Evolutionary conservation across 83 land plant genomes (phyloP), one percentile per base, ranked within the genome.

Genomic region (Thuja plicata): DNA sequence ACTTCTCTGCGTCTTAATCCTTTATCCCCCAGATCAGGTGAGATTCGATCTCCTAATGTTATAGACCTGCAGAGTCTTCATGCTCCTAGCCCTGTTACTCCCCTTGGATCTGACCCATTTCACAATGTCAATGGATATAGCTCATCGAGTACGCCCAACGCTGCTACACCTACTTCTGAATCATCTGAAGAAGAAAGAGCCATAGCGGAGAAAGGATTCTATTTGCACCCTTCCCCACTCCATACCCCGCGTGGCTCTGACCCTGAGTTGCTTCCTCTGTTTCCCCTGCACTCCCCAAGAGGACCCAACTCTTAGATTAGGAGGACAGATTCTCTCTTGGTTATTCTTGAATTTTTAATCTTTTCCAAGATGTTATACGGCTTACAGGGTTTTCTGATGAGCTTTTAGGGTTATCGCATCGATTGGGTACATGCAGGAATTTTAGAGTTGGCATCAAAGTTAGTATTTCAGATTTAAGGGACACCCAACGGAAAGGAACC

Each of bases 61-160:
- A 89, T 54, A 66, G 90, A 91, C 46, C 21, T 90, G 19, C 85
- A 91, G 8, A 77, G 82, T 11, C 91, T 90, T 21, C 84, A 77
- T n/a, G 86, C 84, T 17, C 83, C 91, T 19, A 90, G 93, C 78
- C 93, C 93, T 70, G 90, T 92, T 60, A 92, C 92, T 9, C 93
- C 93, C 15, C 87, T 92, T 35, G 66, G 46, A 32, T 88, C 91
- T 5, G 87, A 90, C 38, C 79, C 83, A 34, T 66, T 60, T 66
- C 17, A 35, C 10, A 87, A 60, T 60, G 70, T 60, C n/a, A 60
- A 71, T 41, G 78, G 85, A 19, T 48, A 46, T 43, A 83, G 15
- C 54, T 55, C 85, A 48, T 45, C 55, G 30, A 83, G 54, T 45
- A 88, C 45, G 73, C 38, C 90, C 90, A 60, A 73, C 52, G 43